Conservation (phyloP, 495 filamentous ascomycete genomes). For the Podospora pseudoanserina region DNA sequence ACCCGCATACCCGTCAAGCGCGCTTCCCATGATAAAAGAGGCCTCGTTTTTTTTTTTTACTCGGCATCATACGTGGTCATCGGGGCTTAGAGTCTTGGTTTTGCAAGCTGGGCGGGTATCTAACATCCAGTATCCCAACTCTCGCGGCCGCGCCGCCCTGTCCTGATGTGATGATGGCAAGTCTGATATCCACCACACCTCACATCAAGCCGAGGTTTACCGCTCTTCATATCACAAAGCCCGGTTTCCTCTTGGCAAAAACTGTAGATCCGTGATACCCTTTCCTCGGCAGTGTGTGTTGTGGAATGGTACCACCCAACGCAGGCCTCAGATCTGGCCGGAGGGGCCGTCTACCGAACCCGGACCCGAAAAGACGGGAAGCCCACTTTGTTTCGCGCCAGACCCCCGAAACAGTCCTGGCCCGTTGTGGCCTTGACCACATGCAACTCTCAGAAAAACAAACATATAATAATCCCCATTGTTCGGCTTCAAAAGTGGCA, state of each 20-base stretch:
- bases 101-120: background rate
- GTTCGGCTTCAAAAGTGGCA: background rate
- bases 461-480: background rate
- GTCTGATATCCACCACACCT: background rate
- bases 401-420: background rate
- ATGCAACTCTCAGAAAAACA: background rate
- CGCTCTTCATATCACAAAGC: background rate
- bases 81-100: background rate
- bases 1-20: constrained; percentile 2
- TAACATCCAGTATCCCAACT: background rate
- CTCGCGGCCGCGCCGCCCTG: background rate
- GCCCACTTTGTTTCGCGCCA: background rate
- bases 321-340: background rate
- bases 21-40: background rate
- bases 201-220: too few species aligned
- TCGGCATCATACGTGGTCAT: background rate
- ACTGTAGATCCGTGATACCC: background rate
- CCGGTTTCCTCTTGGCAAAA: background rate
- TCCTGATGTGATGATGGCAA: background rate
- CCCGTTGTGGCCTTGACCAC: background rate
- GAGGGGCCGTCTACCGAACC: background rate
- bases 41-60: background rate
- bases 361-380: background rate
- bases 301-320: background rate
- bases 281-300: background rate